Evolutionary conservation across 805 yeast species (phyloP).

Genomic region (Candida ficus): DNA sequence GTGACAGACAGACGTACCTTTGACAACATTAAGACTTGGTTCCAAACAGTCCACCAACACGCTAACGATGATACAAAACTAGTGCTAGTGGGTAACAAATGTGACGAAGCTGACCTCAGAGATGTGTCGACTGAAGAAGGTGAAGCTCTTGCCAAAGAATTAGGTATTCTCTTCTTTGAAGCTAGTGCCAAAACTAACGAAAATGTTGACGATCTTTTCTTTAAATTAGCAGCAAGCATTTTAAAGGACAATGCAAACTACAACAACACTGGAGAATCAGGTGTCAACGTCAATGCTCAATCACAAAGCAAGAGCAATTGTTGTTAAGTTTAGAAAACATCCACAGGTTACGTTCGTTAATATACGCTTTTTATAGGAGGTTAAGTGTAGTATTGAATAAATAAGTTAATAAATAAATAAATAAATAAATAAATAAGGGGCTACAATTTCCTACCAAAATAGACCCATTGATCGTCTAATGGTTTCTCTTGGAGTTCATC

Average conservation of each 20-base stretch:
- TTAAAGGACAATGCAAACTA: slow-evolving; percentile 31
- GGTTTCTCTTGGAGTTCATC: slow-evolving; percentile 78
- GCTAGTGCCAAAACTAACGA: slow-evolving; percentile 93
- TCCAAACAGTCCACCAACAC: slow-evolving; percentile 90
- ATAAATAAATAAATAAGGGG: slow-evolving; percentile 3
- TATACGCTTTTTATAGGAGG: neutral
- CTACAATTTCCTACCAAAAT: slow-evolving; percentile 58
- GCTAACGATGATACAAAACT: slow-evolving; percentile 95
- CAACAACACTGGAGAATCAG: slow-evolving; percentile 19
- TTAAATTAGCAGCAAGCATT: slow-evolving; percentile 58
- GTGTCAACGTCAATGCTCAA: slow-evolving; percentile 20
- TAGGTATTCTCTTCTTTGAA: slow-evolving; percentile 88
- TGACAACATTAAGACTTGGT: slow-evolving; percentile 92
- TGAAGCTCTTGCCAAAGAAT: slow-evolving; percentile 76
- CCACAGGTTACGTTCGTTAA: neutral
- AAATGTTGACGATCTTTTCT: slow-evolving; percentile 88
- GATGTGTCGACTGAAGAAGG: slow-evolving; percentile 90
- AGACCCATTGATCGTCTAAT: slow-evolving; percentile 77
- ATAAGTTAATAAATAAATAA: neutral
- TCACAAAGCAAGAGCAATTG: slow-evolving; percentile 12
- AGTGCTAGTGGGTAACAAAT: slow-evolving; percentile 92
- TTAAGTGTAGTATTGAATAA: neutral
- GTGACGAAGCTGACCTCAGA: slow-evolving; percentile 84
- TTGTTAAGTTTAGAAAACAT: slow-evolving; percentile 12
- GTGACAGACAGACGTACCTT: slow-evolving; percentile 88